Base-by-base conservation (phyloP, 1,284 basidiomycete genomes). In the Mycosarcoma mackinlayi region DNA sequence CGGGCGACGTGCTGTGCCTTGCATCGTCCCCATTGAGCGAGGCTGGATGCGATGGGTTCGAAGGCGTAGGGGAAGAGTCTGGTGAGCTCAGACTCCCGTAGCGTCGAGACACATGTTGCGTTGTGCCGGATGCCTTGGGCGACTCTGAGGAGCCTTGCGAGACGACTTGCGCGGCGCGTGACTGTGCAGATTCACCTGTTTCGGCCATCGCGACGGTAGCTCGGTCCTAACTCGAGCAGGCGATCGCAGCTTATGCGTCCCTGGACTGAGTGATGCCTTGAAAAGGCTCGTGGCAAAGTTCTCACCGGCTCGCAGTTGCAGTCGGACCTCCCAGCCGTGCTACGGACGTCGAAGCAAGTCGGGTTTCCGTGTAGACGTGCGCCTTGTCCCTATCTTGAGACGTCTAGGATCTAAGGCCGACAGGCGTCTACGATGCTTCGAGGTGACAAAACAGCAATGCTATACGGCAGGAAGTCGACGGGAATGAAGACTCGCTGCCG, bases 11-110 rank as follows among this genome's bases (percentile, higher is more conserved):
- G 30, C 65, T 59, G 21, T 60, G 65, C 16, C 66, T 44, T 5
- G 48, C 60, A 33, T 66, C 63, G 42, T 66, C 63, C 10, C 57
- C 63, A 25, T 60, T 60, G 56, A 55, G 56, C 44, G 63, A 66
- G 39, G 56, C 56, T 6, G 63, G 63, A 25, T 66, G 56, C 3
- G 63, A 69, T 9, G 47, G 55, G 19, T 59, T 62, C 6, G 59
- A 63, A 11, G 55, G 55, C 19, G 56, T 48, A 24, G 57, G 57
- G 25, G 57, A 60, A 18, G 63, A 66, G 48, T 44, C 48, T 11
- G 52, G 52, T 14, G 63, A 60, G 48, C 63, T 66, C 0, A 47
- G 34, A 13, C 33, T 8, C 9, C 30, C 35, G 23, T 47, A 52
- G 4, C 23, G 63, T 10, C 34, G 42, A 28, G 45, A 4, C 3